Conservation (phyloP, 73 alveolate genomes). For the Paramecium octaurelia region DNA sequence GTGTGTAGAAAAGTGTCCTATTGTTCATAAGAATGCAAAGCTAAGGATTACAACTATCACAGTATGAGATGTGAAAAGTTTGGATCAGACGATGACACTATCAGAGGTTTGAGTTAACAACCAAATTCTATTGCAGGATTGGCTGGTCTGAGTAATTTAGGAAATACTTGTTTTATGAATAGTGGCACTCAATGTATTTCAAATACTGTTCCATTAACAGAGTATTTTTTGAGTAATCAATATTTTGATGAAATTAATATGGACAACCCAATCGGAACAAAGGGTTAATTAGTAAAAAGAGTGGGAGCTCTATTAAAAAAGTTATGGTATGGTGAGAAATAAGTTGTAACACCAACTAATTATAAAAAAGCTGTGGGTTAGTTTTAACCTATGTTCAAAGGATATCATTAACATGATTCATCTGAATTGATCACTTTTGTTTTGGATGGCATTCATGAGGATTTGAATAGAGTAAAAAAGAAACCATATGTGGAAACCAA, state of each 20-base stretch:
- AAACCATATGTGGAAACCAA: conserved; percentile 85
- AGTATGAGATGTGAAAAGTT: conserved; percentile 66
- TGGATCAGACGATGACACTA: conserved; percentile 59
- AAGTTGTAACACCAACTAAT: conserved; percentile 34
- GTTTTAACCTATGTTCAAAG: conserved; percentile 58
- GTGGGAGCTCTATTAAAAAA: conserved; percentile 47
- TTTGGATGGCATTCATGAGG: conserved; percentile 96
- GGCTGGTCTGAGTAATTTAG: conserved; percentile 92
- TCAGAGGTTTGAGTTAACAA: not conserved
- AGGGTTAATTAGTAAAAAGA: conserved; percentile 71
- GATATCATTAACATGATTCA: conserved; percentile 59
- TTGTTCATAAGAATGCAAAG: conserved; percentile 67
- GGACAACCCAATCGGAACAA: conserved; percentile 91
- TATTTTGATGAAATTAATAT: conserved; percentile 82
- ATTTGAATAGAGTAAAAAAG: conserved; percentile 84
- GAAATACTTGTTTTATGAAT: conserved; percentile 99
- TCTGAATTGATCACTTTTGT: conserved; percentile 85
- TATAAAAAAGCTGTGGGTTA: conserved; percentile 54
- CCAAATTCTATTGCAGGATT: conserved; percentile 67
- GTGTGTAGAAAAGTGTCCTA: conserved; percentile 70
- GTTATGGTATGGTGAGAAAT: conserved; percentile 55
- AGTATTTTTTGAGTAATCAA: conserved; percentile 74
- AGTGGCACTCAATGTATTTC: conserved; percentile 93
- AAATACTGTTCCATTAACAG: conserved; percentile 83
- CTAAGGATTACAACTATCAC: conserved; percentile 71